Conservation (phyloP, 2,329 filamentous ascomycete genomes). For the Knoxdaviesia proteae region DNA sequence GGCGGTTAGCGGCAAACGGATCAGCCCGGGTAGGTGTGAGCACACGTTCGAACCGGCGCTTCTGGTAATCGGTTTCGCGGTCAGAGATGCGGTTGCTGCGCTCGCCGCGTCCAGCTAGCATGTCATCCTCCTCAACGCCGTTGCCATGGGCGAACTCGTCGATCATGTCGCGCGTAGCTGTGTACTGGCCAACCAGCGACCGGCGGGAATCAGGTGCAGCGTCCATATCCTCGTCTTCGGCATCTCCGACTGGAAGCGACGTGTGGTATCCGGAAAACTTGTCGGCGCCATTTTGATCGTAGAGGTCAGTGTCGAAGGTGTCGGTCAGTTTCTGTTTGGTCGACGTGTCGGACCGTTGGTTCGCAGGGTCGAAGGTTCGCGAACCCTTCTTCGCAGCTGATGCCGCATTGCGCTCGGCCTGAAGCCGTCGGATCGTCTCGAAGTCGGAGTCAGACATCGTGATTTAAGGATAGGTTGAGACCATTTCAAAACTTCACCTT, state of each 20-base stretch:
- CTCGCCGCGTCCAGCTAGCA: conserved; percentile 62
- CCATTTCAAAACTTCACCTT: too few relatives aligned
- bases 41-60: conserved; percentile 73
- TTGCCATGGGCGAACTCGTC: conserved; percentile 76
- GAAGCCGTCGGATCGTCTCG: conserved; percentile 67
- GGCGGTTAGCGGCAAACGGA: conserved; percentile 58
- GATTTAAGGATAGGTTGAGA: conserved; percentile 4
- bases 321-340: conserved; percentile 87
- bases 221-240: conserved; percentile 64
- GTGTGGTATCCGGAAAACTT: conserved; percentile 80
- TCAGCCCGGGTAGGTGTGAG: conserved; percentile 74
- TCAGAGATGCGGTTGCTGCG: conserved; percentile 79
- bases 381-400: conserved; percentile 63
- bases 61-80: conserved; percentile 94
- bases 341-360: conserved; percentile 63
- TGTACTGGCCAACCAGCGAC: conserved; percentile 84
- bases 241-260: conserved; percentile 63
- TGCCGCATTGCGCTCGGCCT: conserved; percentile 77
- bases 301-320: conserved; percentile 70
- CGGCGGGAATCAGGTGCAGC: conserved; percentile 51
- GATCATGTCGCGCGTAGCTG: conserved; percentile 75
- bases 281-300: conserved; percentile 57
- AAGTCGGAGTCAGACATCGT: conserved; percentile 65
- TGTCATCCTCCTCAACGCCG: conserved; percentile 81
- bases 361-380: conserved; percentile 56